phyloP scores from a whole-genome alignment of 768 basidiomycete species.

The Russula sp. region DNA sequence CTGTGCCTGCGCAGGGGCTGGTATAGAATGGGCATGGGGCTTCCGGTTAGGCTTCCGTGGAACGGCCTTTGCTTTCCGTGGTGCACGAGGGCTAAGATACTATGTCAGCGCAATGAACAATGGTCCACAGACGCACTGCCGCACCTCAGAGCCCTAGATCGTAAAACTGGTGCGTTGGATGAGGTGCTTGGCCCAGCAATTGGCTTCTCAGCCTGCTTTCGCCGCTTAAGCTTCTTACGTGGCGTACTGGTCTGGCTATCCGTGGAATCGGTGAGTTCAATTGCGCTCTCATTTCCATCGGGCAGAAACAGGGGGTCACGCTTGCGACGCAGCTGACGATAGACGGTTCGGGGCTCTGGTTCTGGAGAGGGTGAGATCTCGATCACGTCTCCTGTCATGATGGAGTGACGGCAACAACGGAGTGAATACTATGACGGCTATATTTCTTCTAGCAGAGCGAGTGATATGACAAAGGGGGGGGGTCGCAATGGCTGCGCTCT shows the following conservation, averaged over 20 bases:
- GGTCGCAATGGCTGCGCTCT: background rate
- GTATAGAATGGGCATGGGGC: background rate
- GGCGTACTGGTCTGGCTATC: conserved; percentile 25
- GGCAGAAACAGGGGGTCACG: conserved; percentile 9
- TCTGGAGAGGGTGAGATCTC: conserved; percentile 19
- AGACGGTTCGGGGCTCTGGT: background rate
- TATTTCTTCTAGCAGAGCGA: background rate
- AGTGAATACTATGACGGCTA: background rate
- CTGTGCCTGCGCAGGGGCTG: background rate
- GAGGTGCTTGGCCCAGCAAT: background rate
- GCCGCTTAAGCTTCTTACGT: conserved; percentile 8
- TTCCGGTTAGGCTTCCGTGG: background rate
- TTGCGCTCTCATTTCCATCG: conserved; percentile 28
- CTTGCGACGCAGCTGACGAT: conserved; percentile 15
- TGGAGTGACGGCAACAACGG: background rate
- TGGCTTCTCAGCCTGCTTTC: background rate
- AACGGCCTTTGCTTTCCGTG: background rate
- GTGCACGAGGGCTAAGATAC: background rate
- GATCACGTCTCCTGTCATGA: conserved; percentile 17
- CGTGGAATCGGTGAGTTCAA: conserved; percentile 50
- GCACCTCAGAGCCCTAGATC: conserved; percentile 5
- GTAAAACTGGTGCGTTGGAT: background rate
- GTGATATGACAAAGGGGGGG: background rate
- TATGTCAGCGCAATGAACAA: background rate
- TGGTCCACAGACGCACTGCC: background rate